phyloP scores from a whole-genome alignment of 176 grass and related monocot species.

The Neostapfia colusana region DNA sequence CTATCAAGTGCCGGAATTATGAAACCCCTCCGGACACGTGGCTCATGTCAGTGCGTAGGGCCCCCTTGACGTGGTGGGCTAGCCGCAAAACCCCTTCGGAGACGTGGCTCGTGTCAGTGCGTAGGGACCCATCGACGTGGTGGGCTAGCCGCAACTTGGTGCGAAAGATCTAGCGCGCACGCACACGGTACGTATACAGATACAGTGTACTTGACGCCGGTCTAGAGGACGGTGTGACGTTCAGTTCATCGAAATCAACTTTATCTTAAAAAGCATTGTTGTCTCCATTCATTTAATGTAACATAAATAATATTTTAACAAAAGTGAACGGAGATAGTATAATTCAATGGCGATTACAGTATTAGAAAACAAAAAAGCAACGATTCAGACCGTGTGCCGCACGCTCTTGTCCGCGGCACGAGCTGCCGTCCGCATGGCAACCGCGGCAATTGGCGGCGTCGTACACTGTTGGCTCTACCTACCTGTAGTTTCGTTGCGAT shows the following conservation, averaged over 20 bases:
- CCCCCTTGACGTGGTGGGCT: too few relatives aligned
- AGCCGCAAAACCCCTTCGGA: neutral
- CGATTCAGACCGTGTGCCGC: neutral
- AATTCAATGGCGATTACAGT: too few relatives aligned
- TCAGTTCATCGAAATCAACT: neutral
- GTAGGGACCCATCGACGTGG: neutral
- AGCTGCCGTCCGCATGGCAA: neutral
- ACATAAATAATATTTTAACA: too few relatives aligned
- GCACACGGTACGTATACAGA: neutral
- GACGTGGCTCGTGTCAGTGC: slow-evolving; percentile 20
- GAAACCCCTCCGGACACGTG: too few relatives aligned
- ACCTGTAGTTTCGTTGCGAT: neutral
- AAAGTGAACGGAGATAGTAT: neutral
- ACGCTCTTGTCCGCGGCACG: neutral
- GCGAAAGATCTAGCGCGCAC: neutral
- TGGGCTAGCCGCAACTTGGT: neutral
- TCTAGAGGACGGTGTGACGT: neutral
- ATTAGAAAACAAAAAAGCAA: neutral
- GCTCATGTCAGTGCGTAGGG: too few relatives aligned
- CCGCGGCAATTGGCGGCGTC: neutral
- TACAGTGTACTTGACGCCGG: neutral
- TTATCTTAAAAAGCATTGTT: too few relatives aligned
- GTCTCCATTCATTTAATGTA: too few relatives aligned
- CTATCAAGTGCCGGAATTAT: neutral
- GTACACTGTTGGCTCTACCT: neutral